Evolutionary conservation across 106 monocot genomes (phyloP).

Genomic region (Acorus gramineus): DNA sequence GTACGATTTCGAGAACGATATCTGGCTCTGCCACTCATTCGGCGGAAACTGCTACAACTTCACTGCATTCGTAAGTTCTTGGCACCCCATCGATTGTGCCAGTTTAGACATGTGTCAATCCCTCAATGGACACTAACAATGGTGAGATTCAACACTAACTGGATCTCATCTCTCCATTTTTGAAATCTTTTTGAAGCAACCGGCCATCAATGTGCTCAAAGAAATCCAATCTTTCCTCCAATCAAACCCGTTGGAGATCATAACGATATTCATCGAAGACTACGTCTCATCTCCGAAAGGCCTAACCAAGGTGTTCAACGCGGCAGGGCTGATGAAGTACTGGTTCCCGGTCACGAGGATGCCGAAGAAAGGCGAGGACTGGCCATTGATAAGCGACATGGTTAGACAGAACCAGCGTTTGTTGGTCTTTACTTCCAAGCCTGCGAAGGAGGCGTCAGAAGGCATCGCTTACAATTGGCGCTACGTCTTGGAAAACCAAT

Average conservation of each 20-base stretch:
- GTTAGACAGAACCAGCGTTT: constrained; percentile 53
- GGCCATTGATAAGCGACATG: constrained; percentile 74
- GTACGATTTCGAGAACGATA: constrained; percentile 12
- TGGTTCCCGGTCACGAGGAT: constrained; percentile 73
- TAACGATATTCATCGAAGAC: constrained; percentile 76
- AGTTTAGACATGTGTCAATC: neutral
- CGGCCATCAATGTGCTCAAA: constrained; percentile 56
- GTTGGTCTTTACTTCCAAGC: constrained; percentile 64
- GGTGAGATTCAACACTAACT: no score
- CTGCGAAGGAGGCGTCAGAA: constrained; percentile 45
- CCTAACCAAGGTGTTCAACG: constrained; percentile 53
- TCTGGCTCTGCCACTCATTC: no score
- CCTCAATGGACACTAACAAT: constrained; percentile 1
- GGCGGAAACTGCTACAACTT: no score
- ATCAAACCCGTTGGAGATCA: constrained; percentile 64
- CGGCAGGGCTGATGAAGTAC: constrained; percentile 53
- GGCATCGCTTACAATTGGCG: constrained; percentile 93
- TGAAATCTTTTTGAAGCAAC: constrained; percentile 31
- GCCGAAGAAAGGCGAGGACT: constrained; percentile 60
- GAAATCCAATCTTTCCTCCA: constrained; percentile 62
- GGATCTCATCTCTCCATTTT: neutral
- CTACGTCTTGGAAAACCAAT: constrained; percentile 84
- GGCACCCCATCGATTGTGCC: neutral
- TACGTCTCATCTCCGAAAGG: constrained; percentile 69
- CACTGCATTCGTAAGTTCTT: constrained; percentile 8